A percentile compares a stretch with the other conserved stretches of the same genome.
Conservation (phyloP, 208 protist genomes). For the Leishmania tarentolae region DNA sequence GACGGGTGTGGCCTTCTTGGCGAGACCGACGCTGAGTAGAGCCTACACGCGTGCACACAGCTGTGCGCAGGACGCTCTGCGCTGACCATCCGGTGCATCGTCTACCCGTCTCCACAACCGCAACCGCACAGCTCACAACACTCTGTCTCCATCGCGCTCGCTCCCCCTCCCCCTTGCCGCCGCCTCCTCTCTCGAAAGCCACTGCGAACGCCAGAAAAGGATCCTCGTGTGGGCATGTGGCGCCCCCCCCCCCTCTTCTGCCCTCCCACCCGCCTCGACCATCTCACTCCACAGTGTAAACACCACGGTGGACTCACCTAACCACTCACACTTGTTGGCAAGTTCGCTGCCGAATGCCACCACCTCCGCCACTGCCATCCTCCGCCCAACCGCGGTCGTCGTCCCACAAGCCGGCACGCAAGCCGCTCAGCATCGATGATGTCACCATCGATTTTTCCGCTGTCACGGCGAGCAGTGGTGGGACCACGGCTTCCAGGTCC, state of each 20-base stretch:
- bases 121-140: neutral
- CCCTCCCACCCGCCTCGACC: neutral
- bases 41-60: neutral
- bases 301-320: neutral
- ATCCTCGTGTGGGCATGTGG: neutral
- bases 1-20: neutral
- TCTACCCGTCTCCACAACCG: neutral
- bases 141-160: neutral
- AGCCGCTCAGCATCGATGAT: slow-evolving; percentile 60
- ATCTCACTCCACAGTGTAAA: neutral
- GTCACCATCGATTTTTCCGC: slow-evolving; percentile 78
- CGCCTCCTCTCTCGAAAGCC: neutral
- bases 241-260: neutral
- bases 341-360: neutral
- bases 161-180: neutral
- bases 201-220: neutral
- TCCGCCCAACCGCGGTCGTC: neutral
- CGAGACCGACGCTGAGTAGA: neutral
- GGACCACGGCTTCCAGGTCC: slow-evolving; percentile 6
- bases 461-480: slow-evolving; percentile 10
- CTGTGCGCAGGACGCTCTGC: neutral
- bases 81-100: neutral
- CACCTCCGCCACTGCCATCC: neutral
- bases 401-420: slow-evolving; percentile 2
- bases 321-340: neutral